These are phyloP conservation scores for Anisodus acutangulus DNA, from an alignment of 257 asterid genomes.

Conservation along the genomic window DNA sequence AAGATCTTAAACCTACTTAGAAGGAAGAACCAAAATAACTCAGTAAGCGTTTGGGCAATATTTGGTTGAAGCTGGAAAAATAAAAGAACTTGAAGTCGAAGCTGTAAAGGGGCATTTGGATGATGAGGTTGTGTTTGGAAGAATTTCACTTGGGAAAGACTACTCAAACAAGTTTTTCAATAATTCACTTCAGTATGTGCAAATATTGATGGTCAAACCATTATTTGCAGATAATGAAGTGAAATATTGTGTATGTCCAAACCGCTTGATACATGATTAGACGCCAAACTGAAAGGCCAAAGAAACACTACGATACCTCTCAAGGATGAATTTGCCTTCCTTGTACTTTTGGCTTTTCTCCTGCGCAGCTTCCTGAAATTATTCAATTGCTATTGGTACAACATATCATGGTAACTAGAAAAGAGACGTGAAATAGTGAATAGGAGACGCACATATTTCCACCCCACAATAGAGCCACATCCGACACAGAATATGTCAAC, in stretches of 20 bases:
- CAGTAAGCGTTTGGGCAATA: background rate
- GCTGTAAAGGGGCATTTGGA: background rate
- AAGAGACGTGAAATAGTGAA: background rate
- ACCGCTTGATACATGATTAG: background rate
- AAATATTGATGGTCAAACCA: background rate
- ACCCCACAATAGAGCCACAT: conserved; percentile 88
- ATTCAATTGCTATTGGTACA: conserved; percentile 21
- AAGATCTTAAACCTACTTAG: conserved; percentile 62
- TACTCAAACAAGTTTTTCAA: background rate
- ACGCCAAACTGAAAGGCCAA: background rate
- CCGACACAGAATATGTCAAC: conserved; percentile 80
- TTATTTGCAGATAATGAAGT: background rate
- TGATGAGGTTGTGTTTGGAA: background rate
- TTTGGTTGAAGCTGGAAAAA: background rate
- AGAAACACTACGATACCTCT: conserved; percentile 55
- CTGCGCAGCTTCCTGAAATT: conserved; percentile 61
- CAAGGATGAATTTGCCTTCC: conserved; percentile 80
- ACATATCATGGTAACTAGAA: background rate
- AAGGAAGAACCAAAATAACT: conserved; percentile 15
- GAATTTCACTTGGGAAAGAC: background rate
- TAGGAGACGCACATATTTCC: conserved; percentile 74
- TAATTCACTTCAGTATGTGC: too few species aligned
- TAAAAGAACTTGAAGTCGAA: background rate
- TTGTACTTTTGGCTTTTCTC: conserved; percentile 69
- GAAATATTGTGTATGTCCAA: background rate